Evolutionary conservation across 768 basidiomycete genomes (phyloP).

Genomic region (Suillus sp.): DNA sequence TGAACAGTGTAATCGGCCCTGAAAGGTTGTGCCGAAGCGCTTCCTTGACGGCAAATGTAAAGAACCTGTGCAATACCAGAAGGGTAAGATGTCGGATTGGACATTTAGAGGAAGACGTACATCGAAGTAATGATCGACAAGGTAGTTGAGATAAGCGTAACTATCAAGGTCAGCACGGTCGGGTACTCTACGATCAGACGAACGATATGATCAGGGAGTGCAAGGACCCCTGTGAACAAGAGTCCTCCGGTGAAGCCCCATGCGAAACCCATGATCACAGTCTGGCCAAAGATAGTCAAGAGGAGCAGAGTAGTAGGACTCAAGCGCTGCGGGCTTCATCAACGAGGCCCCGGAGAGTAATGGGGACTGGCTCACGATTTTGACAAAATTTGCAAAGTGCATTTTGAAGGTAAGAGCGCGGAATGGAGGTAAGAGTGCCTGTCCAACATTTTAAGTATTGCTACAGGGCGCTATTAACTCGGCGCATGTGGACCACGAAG

Average conservation of each 20-base stretch:
- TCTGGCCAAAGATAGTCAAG: slow-evolving; percentile 1
- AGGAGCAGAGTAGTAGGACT: not conserved
- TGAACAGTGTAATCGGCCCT: not conserved
- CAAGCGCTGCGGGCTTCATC: not conserved
- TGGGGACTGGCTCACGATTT: not conserved
- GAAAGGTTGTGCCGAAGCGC: not conserved
- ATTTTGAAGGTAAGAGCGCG: not conserved
- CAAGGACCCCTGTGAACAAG: not conserved
- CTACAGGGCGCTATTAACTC: not conserved
- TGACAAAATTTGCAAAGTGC: not conserved
- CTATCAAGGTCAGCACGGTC: slow-evolving; percentile 1
- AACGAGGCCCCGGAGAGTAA: not conserved
- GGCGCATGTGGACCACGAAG: not conserved
- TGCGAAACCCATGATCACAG: slow-evolving; percentile 1
- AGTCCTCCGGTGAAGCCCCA: slow-evolving; percentile 3
- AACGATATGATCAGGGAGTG: not conserved
- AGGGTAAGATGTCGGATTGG: not conserved
- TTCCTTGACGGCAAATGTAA: not conserved
- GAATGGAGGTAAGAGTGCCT: no score
- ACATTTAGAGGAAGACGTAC: not conserved
- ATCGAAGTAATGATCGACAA: slow-evolving; percentile 1
- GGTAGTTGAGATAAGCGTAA: not conserved
- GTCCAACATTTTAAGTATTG: not conserved
- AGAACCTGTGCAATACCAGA: not conserved
- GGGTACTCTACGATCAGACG: not conserved